phyloP scores from a whole-genome alignment of 2,329 filamentous ascomycete genomes.

The Cytospora mali region DNA sequence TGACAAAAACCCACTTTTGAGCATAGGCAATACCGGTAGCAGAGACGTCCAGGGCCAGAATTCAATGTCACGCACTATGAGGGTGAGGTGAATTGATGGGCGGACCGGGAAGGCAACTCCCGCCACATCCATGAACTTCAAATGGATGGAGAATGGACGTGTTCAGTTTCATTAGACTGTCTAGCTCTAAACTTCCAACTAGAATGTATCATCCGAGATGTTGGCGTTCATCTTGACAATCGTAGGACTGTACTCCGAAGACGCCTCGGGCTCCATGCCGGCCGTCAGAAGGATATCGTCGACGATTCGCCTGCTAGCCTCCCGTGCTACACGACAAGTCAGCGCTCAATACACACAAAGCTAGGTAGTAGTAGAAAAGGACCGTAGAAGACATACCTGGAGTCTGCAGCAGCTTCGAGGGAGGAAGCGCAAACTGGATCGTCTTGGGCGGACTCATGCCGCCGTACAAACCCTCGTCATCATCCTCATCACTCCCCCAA shows the following conservation, averaged over 20 bases:
- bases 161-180: neutral
- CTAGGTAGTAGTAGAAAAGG: neutral
- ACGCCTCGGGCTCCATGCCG: slow-evolving; percentile 62
- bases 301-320: slow-evolving; percentile 80
- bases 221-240: slow-evolving; percentile 67
- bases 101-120: neutral
- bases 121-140: neutral
- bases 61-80: neutral
- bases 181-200: slow-evolving; percentile 17
- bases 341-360: neutral
- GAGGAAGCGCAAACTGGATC: slow-evolving; percentile 81
- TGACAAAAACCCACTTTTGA: neutral
- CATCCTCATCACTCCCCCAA: slow-evolving; percentile 75
- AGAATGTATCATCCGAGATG: slow-evolving; percentile 65
- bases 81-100: too few relatives aligned
- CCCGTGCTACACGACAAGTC: slow-evolving; percentile 57
- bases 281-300: slow-evolving; percentile 78
- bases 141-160: neutral
- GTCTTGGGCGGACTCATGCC: slow-evolving; percentile 92
- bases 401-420: slow-evolving; percentile 77
- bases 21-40: neutral
- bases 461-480: slow-evolving; percentile 61
- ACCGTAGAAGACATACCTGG: slow-evolving; percentile 58
- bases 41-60: neutral
- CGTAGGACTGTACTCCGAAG: slow-evolving; percentile 63